These are phyloP conservation scores for Backusella liffmaniae DNA, from an alignment of 192 early-diverging fungal genomes.

Conservation along the genomic window DNA sequence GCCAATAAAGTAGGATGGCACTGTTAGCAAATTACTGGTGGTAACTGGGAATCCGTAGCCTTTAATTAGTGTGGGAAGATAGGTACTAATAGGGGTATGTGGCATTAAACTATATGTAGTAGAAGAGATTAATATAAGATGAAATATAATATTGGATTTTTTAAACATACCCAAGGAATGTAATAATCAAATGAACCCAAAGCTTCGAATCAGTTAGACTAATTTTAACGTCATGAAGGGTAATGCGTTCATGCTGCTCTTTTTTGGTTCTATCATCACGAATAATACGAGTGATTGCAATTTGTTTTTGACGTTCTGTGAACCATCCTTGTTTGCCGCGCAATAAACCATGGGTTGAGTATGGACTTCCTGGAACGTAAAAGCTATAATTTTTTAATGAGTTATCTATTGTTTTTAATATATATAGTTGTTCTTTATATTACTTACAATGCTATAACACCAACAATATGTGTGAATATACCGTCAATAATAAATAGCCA, in stretches of 20 bases:
- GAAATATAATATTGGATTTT: not conserved
- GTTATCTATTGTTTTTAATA: too few species aligned
- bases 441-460: constrained; percentile 44
- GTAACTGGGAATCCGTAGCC: constrained; percentile 19
- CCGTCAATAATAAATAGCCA: constrained; percentile 70
- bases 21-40: constrained; percentile 19
- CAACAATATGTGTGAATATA: constrained; percentile 49
- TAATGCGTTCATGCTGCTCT: constrained; percentile 24
- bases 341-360: constrained; percentile 26
- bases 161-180: constrained; percentile 2
- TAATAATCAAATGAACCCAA: constrained; percentile 24
- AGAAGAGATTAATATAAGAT: not conserved
- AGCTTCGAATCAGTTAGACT: constrained; percentile 13
- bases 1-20: constrained; percentile 15
- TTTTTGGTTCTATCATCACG: constrained; percentile 56
- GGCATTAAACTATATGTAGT: constrained; percentile 17
- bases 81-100: constrained; percentile 12
- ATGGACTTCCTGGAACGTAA: constrained; percentile 51
- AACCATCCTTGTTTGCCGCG: constrained; percentile 44
- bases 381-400: constrained; percentile 24
- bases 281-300: constrained; percentile 58
- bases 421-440: not conserved
- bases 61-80: constrained; percentile 22
- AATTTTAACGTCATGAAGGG: constrained; percentile 12
- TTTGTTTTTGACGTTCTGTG: constrained; percentile 48